Conservation (phyloP, 352 stramenopile species). For the Phytophthora colocasiae region DNA sequence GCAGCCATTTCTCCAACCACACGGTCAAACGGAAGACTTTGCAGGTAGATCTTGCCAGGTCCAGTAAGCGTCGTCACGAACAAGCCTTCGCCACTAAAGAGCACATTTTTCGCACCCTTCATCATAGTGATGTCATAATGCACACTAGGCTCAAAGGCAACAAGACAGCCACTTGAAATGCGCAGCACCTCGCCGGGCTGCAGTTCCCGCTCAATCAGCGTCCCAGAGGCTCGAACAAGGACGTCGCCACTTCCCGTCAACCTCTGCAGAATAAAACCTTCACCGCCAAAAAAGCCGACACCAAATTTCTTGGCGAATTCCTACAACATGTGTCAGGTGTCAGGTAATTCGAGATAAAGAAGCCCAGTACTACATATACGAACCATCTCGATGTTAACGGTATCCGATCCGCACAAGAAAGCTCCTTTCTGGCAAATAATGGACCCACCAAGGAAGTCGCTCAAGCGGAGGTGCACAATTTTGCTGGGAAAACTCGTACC, state of each 20-base stretch:
- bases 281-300: constrained; percentile 94
- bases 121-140: constrained; percentile 93
- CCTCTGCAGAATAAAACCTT: constrained; percentile 95
- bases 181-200: constrained; percentile 89
- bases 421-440: constrained; percentile 94
- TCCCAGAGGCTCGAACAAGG: constrained; percentile 91
- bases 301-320: constrained; percentile 92
- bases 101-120: constrained; percentile 93
- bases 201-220: constrained; percentile 90
- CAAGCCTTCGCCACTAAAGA: constrained; percentile 94
- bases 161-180: constrained; percentile 92
- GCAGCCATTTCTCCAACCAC: constrained; percentile 93
- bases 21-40: constrained; percentile 92
- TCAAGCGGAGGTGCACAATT: constrained; percentile 89
- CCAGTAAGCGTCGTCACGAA: constrained; percentile 95
- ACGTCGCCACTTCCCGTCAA: constrained; percentile 92
- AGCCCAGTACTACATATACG: neutral
- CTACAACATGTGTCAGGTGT: constrained; percentile 28
- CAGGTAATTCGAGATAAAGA: no score
- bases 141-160: constrained; percentile 89
- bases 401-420: constrained; percentile 92
- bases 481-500: constrained; percentile 92
- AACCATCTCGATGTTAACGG: constrained; percentile 92
- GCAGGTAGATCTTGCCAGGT: constrained; percentile 91
- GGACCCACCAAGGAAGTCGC: constrained; percentile 85